Evolutionary conservation across 495 filamentous ascomycete genomes (phyloP).

Genomic region (Chaetomium cochliodes): DNA sequence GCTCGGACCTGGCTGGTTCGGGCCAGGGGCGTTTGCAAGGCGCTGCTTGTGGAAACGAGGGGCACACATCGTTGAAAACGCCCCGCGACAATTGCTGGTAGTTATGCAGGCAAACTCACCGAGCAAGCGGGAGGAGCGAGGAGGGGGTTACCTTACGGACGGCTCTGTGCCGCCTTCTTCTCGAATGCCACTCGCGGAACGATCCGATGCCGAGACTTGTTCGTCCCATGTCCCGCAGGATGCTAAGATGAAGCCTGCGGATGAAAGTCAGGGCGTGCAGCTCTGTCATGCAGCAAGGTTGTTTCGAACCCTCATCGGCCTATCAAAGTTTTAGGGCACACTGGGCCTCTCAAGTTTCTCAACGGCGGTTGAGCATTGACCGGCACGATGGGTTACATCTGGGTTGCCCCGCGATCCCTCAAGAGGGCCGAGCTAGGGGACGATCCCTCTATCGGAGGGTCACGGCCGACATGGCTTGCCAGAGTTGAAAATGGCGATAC

Average conservation of each 20-base stretch:
- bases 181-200: neutral
- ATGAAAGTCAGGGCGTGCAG: constrained; percentile 11
- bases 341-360: neutral
- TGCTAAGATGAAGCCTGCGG: neutral
- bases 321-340: neutral
- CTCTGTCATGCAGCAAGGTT: constrained; percentile 12
- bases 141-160: neutral
- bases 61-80: neutral
- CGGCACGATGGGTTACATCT: neutral
- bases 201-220: constrained; percentile 2
- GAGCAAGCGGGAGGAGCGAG: neutral
- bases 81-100: neutral
- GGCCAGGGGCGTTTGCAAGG: constrained; percentile 1
- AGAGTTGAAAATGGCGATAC: no score
- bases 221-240: neutral
- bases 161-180: neutral
- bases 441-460: neutral
- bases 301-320: neutral
- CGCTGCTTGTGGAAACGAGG: neutral
- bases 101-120: neutral
- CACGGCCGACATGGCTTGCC: neutral
- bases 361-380: constrained; percentile 5
- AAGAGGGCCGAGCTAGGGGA: neutral
- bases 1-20: neutral
- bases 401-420: constrained; percentile 6